Evolutionary conservation across 2,329 filamentous ascomycete species (phyloP).

Genomic region (Metarhizium brunneum): DNA sequence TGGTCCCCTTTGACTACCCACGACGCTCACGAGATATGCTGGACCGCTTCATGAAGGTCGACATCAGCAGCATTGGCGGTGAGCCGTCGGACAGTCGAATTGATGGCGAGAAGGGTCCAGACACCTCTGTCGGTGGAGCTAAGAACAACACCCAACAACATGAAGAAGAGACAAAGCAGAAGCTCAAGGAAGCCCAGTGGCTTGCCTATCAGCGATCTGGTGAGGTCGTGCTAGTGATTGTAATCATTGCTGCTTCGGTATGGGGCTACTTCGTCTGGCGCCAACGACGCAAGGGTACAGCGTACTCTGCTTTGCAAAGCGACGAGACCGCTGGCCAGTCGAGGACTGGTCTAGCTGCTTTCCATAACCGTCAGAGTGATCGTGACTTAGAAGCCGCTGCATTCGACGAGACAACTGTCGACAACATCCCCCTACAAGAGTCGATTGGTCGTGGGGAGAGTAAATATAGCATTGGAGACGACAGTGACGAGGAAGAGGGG

Average conservation of each 20-base stretch:
- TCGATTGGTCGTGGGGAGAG: constrained; percentile 31
- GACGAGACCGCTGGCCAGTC: constrained; percentile 24
- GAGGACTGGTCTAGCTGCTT: constrained; percentile 33
- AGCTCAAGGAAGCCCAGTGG: constrained; percentile 78
- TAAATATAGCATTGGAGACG: constrained; percentile 48
- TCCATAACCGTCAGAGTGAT: constrained; percentile 34
- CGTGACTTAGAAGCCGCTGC: constrained; percentile 54
- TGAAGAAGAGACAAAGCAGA: constrained; percentile 48
- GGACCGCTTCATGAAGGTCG: constrained; percentile 88
- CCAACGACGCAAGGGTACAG: constrained; percentile 44
- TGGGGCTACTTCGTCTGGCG: constrained; percentile 70
- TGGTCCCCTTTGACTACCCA: constrained; percentile 94
- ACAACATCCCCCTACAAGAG: constrained; percentile 46
- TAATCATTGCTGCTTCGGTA: constrained; percentile 59
- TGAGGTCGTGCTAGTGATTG: constrained; percentile 74
- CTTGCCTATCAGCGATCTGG: constrained; percentile 81
- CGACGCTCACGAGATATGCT: constrained; percentile 90
- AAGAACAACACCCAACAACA: constrained; percentile 46
- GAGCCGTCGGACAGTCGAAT: constrained; percentile 68
- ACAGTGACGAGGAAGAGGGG: constrained; percentile 40
- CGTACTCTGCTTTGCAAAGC: constrained; percentile 42
- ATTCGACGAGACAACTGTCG: constrained; percentile 57
- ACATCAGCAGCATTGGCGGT: constrained; percentile 82
- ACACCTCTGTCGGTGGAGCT: constrained; percentile 68
- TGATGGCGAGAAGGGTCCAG: constrained; percentile 73